Conservation (phyloP, 495 filamentous ascomycete genomes). For the Aspergillus mulundensis region DNA sequence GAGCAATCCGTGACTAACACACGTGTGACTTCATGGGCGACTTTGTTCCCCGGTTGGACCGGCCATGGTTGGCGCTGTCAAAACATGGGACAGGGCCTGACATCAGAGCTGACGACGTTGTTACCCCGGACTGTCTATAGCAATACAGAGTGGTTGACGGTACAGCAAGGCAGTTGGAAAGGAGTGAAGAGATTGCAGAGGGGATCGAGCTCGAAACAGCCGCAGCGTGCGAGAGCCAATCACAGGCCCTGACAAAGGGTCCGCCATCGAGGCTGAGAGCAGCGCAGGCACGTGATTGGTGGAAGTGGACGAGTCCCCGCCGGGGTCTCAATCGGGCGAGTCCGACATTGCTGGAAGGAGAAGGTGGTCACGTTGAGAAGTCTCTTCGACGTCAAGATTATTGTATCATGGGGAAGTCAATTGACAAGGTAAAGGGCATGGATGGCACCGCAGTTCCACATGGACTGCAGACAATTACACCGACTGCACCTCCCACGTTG, state of each 20-base stretch:
- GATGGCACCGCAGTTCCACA: neutral
- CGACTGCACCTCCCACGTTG: neutral
- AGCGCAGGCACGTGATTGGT: neutral
- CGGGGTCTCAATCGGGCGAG: neutral
- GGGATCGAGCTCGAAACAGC: neutral
- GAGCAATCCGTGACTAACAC: neutral
- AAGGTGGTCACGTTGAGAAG: slow-evolving; percentile 9
- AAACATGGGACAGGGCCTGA: too few species aligned
- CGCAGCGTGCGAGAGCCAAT: neutral
- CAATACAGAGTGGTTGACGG: too few species aligned
- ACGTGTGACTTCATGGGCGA: too few species aligned
- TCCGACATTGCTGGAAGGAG: slow-evolving; percentile 4
- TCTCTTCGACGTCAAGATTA: too few species aligned
- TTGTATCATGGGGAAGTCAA: too few species aligned
- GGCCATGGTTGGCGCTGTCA: too few species aligned
- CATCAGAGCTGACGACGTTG: too few species aligned
- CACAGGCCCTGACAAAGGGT: too few species aligned
- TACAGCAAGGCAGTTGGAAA: too few species aligned
- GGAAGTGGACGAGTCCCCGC: neutral
- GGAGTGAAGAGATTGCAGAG: neutral
- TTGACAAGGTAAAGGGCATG: too few species aligned
- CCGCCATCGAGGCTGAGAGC: neutral
- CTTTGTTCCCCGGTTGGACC: too few species aligned
- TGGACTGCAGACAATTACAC: neutral
- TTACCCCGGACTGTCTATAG: too few species aligned